phyloP scores from a whole-genome alignment of 2,329 filamentous ascomycete genomes.

The Exutisphaerella laricina region DNA sequence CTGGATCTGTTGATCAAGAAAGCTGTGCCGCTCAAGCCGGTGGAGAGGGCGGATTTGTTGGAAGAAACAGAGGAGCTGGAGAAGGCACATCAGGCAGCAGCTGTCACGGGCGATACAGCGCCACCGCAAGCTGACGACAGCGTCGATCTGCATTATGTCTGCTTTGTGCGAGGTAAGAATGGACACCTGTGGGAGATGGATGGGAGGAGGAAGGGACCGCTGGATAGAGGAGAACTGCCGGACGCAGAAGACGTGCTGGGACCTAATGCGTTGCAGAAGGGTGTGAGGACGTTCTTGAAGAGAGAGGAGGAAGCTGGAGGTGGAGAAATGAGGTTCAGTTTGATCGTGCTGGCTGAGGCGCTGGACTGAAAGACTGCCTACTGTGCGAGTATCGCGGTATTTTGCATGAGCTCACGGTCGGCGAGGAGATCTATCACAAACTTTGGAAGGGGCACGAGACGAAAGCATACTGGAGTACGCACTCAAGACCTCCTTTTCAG shows the following conservation, averaged over 20 bases:
- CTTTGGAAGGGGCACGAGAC: no score
- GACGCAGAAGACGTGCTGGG: slow-evolving; percentile 52
- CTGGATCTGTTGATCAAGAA: slow-evolving; percentile 61
- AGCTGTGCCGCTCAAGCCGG: slow-evolving; percentile 64
- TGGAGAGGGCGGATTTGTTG: slow-evolving; percentile 64
- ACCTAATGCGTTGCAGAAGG: slow-evolving; percentile 66
- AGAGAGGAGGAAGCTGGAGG: slow-evolving; percentile 50
- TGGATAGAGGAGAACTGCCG: slow-evolving; percentile 52
- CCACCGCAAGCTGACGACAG: slow-evolving; percentile 73
- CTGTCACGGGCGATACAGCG: slow-evolving; percentile 67
- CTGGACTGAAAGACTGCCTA: slow-evolving; percentile 49
- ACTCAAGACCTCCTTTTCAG: no score
- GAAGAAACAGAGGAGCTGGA: slow-evolving; percentile 74
- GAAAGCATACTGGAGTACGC: no score
- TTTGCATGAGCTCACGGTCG: no score
- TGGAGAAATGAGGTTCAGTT: slow-evolving; percentile 58
- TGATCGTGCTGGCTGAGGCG: slow-evolving; percentile 54
- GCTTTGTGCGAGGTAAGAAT: slow-evolving; percentile 73
- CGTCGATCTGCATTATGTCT: slow-evolving; percentile 93
- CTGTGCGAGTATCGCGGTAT: no score
- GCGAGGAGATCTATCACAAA: no score
- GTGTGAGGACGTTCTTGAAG: slow-evolving; percentile 57
- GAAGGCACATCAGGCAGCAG: slow-evolving; percentile 70
- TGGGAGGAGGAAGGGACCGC: slow-evolving; percentile 65
- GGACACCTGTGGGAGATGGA: slow-evolving; percentile 73